These are phyloP conservation scores for Talaromyces sp. DNA, from an alignment of 2,329 filamentous ascomycete species.

Conservation along the genomic window DNA sequence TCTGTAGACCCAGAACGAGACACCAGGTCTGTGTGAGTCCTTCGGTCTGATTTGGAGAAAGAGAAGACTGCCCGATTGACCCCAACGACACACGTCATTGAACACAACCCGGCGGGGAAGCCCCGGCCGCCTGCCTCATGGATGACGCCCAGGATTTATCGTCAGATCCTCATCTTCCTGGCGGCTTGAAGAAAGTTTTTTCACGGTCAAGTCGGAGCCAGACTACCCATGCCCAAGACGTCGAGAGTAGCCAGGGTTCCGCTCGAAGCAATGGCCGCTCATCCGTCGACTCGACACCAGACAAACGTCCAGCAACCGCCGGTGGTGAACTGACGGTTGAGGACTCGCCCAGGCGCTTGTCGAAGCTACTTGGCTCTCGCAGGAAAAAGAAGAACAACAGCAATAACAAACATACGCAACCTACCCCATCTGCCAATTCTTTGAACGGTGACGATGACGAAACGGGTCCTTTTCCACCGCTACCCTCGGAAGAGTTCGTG, in stretches of 20 bases:
- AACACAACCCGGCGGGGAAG: neutral
- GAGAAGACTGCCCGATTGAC: neutral
- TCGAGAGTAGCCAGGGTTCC: slow-evolving; percentile 25
- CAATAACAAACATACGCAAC: slow-evolving; percentile 13
- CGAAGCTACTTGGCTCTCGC: slow-evolving; percentile 44
- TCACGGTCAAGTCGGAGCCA: slow-evolving; percentile 30
- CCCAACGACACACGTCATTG: neutral
- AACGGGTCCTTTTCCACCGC: neutral
- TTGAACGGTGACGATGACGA: neutral
- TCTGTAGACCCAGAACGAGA: neutral
- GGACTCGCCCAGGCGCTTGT: slow-evolving; percentile 41
- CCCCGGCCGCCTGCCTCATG: slow-evolving; percentile 19
- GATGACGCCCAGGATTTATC: slow-evolving; percentile 22
- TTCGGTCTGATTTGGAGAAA: neutral
- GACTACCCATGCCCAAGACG: slow-evolving; percentile 27
- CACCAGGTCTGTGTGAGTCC: neutral
- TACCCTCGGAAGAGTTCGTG: slow-evolving; percentile 15
- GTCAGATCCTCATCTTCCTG: slow-evolving; percentile 19
- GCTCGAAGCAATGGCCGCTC: slow-evolving; percentile 29
- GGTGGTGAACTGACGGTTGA: slow-evolving; percentile 24
- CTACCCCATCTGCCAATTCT: slow-evolving; percentile 4
- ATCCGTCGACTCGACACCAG: slow-evolving; percentile 33
- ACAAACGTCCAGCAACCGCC: slow-evolving; percentile 30
- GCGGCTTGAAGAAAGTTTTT: slow-evolving; percentile 31
- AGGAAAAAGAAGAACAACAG: slow-evolving; percentile 35